These are phyloP conservation scores for Bifiguratus adelaidae DNA, from an alignment of 192 early-diverging fungal genomes.

Conservation along the genomic window DNA sequence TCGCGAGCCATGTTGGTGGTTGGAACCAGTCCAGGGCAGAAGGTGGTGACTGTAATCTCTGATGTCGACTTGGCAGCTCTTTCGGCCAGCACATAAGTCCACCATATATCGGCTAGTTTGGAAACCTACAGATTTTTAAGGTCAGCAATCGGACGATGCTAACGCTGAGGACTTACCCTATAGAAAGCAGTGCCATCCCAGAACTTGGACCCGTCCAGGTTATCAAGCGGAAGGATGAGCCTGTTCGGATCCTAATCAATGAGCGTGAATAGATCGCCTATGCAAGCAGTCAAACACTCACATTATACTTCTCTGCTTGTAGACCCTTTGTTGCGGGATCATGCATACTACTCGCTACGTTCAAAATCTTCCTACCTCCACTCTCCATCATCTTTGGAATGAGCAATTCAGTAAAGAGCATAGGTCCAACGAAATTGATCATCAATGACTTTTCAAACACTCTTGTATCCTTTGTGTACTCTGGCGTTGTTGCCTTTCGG, in stretches of 20 bases:
- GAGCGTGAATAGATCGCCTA: background rate
- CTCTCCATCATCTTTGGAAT: slow-evolving; percentile 1
- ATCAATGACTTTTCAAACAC: slow-evolving; percentile 2
- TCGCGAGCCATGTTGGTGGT: background rate
- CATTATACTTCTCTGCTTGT: background rate
- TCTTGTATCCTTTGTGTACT: slow-evolving; percentile 2
- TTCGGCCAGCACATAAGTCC: slow-evolving; percentile 1
- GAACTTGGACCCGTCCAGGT: slow-evolving; percentile 5
- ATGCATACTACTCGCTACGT: background rate
- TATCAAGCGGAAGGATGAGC: slow-evolving; percentile 5
- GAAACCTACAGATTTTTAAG: background rate
- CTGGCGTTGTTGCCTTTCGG: background rate
- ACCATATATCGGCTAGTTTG: slow-evolving; percentile 5
- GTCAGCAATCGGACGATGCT: background rate
- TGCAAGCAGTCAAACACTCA: background rate
- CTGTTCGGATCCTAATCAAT: background rate
- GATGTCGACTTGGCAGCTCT: background rate
- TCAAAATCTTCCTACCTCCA: background rate
- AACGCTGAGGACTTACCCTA: background rate
- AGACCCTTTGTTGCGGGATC: too few species aligned
- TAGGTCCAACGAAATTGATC: slow-evolving; percentile 5
- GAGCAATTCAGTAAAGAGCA: slow-evolving; percentile 3
- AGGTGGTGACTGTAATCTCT: background rate
- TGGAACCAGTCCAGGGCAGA: slow-evolving; percentile 3
- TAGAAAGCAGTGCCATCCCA: background rate